Conservation (phyloP, 805 yeast genomes). For the Wickerhamiella lipophila region DNA sequence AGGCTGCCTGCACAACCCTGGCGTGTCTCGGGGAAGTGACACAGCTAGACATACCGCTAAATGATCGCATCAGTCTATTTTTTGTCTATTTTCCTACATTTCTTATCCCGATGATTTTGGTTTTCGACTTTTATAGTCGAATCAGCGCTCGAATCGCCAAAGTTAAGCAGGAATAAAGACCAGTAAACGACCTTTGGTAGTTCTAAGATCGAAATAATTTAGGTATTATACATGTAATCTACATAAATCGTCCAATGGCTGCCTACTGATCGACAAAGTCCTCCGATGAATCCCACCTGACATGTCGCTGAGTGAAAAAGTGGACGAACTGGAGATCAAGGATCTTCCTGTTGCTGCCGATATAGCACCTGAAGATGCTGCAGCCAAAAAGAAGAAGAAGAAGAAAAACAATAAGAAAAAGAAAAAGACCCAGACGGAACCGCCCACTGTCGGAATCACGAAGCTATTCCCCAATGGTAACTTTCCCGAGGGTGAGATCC, state of each 20-base stretch:
- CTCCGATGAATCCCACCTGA: background rate
- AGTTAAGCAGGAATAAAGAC: background rate
- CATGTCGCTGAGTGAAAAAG: conserved; percentile 9
- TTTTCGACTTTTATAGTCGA: conserved; percentile 32
- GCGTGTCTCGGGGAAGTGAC: conserved; percentile 40
- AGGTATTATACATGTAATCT: too few relatives aligned
- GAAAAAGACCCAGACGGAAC: conserved; percentile 37
- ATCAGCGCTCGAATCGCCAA: conserved; percentile 9
- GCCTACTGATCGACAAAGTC: too few relatives aligned
- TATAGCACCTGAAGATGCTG: conserved; percentile 27
- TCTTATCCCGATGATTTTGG: conserved; percentile 47
- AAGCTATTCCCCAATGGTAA: conserved; percentile 51
- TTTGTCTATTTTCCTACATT: conserved; percentile 59
- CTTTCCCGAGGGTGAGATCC: conserved; percentile 22
- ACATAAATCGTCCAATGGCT: too few relatives aligned
- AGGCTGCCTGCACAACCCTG: conserved; percentile 69
- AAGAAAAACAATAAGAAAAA: conserved; percentile 51
- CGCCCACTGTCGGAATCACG: conserved; percentile 50
- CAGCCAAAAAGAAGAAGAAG: conserved; percentile 32
- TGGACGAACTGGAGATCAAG: conserved; percentile 16
- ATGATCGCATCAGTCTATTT: conserved; percentile 35
- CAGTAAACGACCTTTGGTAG: background rate
- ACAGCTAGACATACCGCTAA: conserved; percentile 24
- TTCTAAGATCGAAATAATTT: too few relatives aligned
- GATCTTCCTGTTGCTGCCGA: conserved; percentile 14